phyloP scores from a whole-genome alignment of 1,139 yeast genomes.

The Sugiyamaella pinicola region DNA sequence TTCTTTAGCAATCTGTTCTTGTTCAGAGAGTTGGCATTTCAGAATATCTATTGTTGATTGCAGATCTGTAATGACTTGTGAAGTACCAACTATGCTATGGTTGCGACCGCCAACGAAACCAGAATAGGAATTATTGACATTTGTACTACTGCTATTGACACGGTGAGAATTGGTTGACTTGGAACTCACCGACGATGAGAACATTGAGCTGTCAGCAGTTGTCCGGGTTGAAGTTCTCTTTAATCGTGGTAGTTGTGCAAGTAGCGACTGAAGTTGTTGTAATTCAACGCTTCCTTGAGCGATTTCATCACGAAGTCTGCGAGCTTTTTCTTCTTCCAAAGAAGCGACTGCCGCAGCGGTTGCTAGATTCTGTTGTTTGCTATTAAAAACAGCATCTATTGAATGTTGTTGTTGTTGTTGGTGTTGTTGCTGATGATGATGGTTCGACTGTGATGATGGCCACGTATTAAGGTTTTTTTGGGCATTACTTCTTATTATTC shows the following conservation, averaged over 20 bases:
- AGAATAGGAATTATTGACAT: background rate
- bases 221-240: conserved; percentile 19
- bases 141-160: background rate
- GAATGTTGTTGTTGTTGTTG: background rate
- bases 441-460: conserved; percentile 1
- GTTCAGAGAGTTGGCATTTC: conserved; percentile 34
- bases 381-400: conserved; percentile 11
- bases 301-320: conserved; percentile 33
- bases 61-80: conserved; percentile 36
- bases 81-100: conserved; percentile 21
- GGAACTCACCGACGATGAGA: conserved; percentile 12
- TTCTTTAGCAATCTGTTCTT: conserved; percentile 32
- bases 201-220: conserved; percentile 20
- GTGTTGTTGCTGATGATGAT: background rate
- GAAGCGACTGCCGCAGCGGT: conserved; percentile 12
- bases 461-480: conserved; percentile 7
- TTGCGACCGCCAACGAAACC: conserved; percentile 8
- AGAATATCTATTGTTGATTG: conserved; percentile 35
- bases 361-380: background rate
- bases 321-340: conserved; percentile 30
- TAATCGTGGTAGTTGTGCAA: conserved; percentile 29
- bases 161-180: conserved; percentile 3
- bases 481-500: conserved; percentile 12
- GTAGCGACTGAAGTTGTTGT: conserved; percentile 31
- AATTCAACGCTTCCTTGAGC: conserved; percentile 31